Conservation (phyloP, 495 filamentous ascomycete species). For the Aspergillus olivimuriae region DNA sequence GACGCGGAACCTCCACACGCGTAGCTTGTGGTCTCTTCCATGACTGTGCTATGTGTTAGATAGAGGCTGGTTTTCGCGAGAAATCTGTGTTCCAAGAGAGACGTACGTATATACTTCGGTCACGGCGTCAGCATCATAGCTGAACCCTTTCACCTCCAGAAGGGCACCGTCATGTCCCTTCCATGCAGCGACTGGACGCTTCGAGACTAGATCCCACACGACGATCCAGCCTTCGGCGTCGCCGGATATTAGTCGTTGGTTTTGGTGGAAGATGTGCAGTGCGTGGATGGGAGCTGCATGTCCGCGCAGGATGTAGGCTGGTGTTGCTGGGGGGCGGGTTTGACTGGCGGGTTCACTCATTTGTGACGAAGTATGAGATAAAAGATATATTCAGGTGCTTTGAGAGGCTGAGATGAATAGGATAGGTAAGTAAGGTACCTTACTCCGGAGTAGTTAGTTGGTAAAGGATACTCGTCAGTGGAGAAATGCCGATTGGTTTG, state of each 20-base stretch:
- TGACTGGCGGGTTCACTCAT: slow-evolving; percentile 1
- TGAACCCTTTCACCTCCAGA: slow-evolving; percentile 62
- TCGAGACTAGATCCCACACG: slow-evolving; percentile 76
- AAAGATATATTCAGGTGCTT: background rate
- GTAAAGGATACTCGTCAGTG: no score
- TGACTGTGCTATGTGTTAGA: slow-evolving; percentile 49
- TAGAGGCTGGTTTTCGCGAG: background rate
- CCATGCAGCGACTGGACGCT: slow-evolving; percentile 82
- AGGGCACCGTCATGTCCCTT: slow-evolving; percentile 75
- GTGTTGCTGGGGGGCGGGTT: slow-evolving; percentile 53
- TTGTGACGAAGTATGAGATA: background rate
- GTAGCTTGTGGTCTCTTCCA: slow-evolving; percentile 81
- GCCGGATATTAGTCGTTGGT: slow-evolving; percentile 73
- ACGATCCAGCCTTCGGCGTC: slow-evolving; percentile 89
- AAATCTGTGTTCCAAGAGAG: background rate
- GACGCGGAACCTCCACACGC: slow-evolving; percentile 68
- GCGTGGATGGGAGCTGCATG: slow-evolving; percentile 78
- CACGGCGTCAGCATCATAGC: slow-evolving; percentile 36
- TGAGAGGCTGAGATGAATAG: background rate
- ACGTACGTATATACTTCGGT: slow-evolving; percentile 67
- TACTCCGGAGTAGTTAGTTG: no score
- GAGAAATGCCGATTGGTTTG: no score
- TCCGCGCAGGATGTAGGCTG: slow-evolving; percentile 80
- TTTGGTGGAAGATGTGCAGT: slow-evolving; percentile 62
- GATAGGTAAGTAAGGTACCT: no score